A percentile compares a stretch with the other conserved stretches of the same genome.
Evolutionary conservation across 192 early-diverging fungal species (phyloP).

Genomic region (Fimicolochytrium jonesii): DNA sequence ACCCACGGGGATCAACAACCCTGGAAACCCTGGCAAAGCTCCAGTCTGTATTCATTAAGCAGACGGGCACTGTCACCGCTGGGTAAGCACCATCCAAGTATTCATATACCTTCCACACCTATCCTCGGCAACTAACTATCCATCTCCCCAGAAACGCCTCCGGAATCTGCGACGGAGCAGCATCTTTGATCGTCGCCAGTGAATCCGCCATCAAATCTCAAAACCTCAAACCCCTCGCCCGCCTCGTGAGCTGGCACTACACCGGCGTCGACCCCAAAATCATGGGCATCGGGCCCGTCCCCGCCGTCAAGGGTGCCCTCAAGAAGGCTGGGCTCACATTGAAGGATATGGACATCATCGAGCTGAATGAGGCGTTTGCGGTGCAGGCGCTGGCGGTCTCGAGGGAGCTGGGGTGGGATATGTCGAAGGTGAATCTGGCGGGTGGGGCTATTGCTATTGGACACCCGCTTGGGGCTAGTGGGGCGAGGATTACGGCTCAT

Average conservation of each 20-base stretch:
- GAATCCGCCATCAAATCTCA: conserved; percentile 80
- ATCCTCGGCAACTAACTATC: too few relatives aligned
- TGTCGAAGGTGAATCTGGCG: conserved; percentile 72
- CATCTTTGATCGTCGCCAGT: conserved; percentile 77
- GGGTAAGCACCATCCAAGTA: too few relatives aligned
- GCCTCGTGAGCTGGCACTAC: conserved; percentile 78
- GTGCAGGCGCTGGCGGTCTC: conserved; percentile 85
- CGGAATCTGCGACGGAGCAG: conserved; percentile 93
- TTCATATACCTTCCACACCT: too few relatives aligned
- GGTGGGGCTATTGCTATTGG: conserved; percentile 90
- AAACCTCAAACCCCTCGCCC: conserved; percentile 76
- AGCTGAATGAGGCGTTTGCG: conserved; percentile 99
- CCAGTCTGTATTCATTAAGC: conserved; percentile 82
- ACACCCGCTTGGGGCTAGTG: conserved; percentile 94
- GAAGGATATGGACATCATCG: conserved; percentile 84
- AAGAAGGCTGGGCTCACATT: conserved; percentile 71
- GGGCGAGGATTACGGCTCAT: conserved; percentile 89
- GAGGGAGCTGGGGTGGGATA: conserved; percentile 82
- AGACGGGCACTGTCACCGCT: conserved; percentile 82
- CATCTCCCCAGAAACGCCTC: conserved; percentile 68
- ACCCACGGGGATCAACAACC: conserved; percentile 82
- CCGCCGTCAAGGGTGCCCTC: conserved; percentile 82
- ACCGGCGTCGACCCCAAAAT: conserved; percentile 87
- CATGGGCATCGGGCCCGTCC: conserved; percentile 97
- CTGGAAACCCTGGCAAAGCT: conserved; percentile 76